These are phyloP conservation scores for Climacium dendroides DNA, from an alignment of 225 moss, liverwort and hornwort genomes.

Conservation along the genomic window DNA sequence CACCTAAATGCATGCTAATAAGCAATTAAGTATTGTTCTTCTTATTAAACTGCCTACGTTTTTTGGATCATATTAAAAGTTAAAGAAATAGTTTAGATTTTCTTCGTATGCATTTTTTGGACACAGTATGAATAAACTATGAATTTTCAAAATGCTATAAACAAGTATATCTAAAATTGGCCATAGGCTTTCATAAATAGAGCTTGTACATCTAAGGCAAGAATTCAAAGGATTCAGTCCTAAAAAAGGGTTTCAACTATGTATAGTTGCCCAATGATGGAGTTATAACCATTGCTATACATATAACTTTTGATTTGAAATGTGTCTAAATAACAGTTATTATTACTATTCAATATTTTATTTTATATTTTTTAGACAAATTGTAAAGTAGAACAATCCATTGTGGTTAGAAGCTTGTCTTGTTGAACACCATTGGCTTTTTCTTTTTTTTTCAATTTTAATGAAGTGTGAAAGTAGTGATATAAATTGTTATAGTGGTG, in stretches of 20 bases:
- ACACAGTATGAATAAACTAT: accelerated
- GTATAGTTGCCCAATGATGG: no score
- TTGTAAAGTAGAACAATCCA: no score
- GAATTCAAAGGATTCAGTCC: accelerated
- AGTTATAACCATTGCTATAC: background rate
- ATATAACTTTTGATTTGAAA: background rate
- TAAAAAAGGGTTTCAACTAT: accelerated
- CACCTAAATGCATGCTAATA: background rate
- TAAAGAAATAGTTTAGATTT: no score
- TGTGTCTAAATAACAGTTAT: no score
- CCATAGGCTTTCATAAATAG: background rate
- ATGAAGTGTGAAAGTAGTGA: no score
- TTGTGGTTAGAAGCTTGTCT: no score
- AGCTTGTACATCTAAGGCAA: no score
- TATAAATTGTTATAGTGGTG: no score
- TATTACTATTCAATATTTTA: background rate
- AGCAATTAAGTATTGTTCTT: background rate
- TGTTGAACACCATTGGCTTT: no score
- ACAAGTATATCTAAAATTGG: background rate
- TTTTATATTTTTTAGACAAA: background rate
- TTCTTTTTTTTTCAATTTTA: no score
- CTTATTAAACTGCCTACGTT: background rate
- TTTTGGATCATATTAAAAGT: no score
- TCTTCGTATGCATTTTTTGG: accelerated
- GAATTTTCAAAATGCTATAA: accelerated